phyloP scores from a whole-genome alignment of 169 alveolate species.

The Perkinsus chesapeaki region DNA sequence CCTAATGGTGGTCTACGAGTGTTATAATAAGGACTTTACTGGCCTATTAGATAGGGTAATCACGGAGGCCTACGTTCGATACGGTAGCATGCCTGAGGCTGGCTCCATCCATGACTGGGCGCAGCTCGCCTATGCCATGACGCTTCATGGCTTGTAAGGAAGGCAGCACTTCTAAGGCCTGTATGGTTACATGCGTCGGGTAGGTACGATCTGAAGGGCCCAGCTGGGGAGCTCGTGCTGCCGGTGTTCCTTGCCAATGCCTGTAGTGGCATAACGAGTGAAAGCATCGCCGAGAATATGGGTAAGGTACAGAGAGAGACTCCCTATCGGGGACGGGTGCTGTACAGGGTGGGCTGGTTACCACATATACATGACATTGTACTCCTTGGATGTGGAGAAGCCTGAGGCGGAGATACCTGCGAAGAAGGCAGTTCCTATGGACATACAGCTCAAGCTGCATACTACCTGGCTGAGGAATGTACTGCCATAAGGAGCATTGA shows the following conservation, averaged over 20 bases:
- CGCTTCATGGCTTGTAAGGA: background rate
- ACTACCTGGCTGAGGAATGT: constrained; percentile 64
- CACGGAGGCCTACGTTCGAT: background rate
- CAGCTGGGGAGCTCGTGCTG: background rate
- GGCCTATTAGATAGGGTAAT: background rate
- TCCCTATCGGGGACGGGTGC: background rate
- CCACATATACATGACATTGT: constrained; percentile 52
- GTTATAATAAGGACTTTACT: background rate
- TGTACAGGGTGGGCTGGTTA: constrained; percentile 64
- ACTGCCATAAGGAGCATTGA: constrained; percentile 41
- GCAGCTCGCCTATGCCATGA: background rate
- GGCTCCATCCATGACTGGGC: background rate
- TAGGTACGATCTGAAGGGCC: background rate
- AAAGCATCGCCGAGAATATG: background rate
- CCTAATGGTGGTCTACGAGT: background rate
- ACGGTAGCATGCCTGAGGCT: background rate
- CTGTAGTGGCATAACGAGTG: background rate
- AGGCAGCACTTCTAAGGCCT: background rate
- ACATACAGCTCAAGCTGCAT: constrained; percentile 58
- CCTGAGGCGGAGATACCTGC: constrained; percentile 51
- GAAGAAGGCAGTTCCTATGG: constrained; percentile 56
- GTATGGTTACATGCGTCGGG: background rate
- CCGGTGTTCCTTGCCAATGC: background rate
- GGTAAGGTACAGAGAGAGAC: background rate
- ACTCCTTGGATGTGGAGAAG: constrained; percentile 68